Base-by-base conservation (phyloP, 2,329 filamentous ascomycete species). In the Samsoniella hepiali region DNA sequence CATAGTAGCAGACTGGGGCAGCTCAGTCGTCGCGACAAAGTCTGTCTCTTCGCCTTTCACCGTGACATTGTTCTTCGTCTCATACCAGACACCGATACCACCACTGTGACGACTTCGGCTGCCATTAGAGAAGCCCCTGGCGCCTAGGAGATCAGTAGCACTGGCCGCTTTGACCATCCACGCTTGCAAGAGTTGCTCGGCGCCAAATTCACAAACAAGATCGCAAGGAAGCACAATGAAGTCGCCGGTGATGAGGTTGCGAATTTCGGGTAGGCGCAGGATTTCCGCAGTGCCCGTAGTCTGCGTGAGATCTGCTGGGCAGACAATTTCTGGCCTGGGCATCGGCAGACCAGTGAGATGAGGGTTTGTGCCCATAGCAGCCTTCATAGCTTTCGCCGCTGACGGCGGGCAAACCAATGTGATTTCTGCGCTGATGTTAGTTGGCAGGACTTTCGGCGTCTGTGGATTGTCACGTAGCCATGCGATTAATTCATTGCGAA, bases 211-310 rank as follows among this genome's bases (percentile, higher is more conserved):
- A 73, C 93, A 97, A 45, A 99, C 88, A 7, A 99, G 81, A 74
- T 99, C 95, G 75, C 95, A 99, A 0, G 95, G 94, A 4, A 99
- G 81, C 3, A 98, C 86, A 32, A 97, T 79, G 72, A 99, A 98
- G 76, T 99, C 92, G 13, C 88, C 87, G 61, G 86, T 92, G 69
- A 99, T 86, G 8, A 87, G 82, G n/a, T 82, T 81, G 72, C 90
- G 88, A 51, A 98, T 87, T 73, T 97, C 91, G 1, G 91, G 89
- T 9, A 97, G 82, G 10, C 93, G 87, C 59, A 99, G 84, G 27
- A 98, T 87, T 71, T 97, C 90, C 8, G 91, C 93, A 7, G 95
- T 98, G 58, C 93, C 93, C 0, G 90, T 96, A 65, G 91, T 95
- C 71, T 93, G 87, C 57, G 91, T 88, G 40, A 97, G 81, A 49